phyloP scores from a whole-genome alignment of 2,329 filamentous ascomycete species.

The Microcera coccophila region DNA sequence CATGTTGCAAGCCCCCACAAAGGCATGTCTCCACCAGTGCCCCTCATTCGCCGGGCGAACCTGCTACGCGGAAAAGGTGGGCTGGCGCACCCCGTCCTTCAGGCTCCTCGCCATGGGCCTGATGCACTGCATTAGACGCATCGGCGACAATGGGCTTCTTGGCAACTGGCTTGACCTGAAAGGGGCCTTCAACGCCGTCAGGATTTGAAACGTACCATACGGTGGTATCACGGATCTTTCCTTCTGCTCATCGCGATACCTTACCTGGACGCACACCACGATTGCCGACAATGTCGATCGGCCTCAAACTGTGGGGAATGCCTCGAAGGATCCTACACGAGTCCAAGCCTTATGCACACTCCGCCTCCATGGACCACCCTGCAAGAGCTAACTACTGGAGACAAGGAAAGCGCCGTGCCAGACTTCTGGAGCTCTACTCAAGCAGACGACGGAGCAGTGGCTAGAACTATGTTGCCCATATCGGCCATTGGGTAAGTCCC shows the following conservation, averaged over 20 bases:
- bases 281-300: slow-evolving; percentile 7
- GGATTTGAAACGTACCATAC: no score
- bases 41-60: slow-evolving; percentile 4
- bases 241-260: neutral
- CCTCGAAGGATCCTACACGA: neutral
- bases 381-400: slow-evolving; percentile 3
- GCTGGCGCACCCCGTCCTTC: neutral
- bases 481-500: no score
- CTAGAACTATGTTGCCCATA: no score
- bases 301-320: slow-evolving; percentile 2
- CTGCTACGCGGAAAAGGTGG: neutral
- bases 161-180: no score
- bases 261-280: slow-evolving; percentile 2
- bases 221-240: slow-evolving; percentile 8
- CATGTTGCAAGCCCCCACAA: slow-evolving; percentile 8
- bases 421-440: neutral
- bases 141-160: slow-evolving; percentile 2
- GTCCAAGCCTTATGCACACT: neutral
- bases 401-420: neutral
- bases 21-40: slow-evolving; percentile 5
- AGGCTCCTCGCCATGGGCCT: neutral
- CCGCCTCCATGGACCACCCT: neutral
- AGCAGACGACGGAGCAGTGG: no score
- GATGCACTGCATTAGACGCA: neutral
- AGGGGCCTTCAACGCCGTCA: no score